Percentiles rank a stretch among this genome's conserved stretches.
Conservation (phyloP, 805 yeast genomes). For the Yamadazyma takamatsuzukensis region DNA sequence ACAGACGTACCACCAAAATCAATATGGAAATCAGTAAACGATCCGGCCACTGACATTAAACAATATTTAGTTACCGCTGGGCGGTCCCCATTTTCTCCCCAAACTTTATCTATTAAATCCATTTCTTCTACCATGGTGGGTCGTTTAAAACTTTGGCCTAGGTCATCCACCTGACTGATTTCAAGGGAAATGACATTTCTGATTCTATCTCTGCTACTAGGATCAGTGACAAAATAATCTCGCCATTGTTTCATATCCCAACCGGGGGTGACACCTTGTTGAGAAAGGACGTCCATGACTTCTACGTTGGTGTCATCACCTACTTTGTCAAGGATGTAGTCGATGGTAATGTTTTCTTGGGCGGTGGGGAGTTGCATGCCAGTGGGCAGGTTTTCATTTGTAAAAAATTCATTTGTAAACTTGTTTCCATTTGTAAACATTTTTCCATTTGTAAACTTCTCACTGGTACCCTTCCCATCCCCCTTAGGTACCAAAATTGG, state of each 20-base stretch:
- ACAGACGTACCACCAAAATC: conserved; percentile 94
- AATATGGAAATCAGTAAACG: conserved; percentile 86
- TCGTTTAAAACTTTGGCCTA: conserved; percentile 49
- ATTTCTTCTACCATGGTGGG: conserved; percentile 63
- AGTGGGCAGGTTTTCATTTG: conserved; percentile 13
- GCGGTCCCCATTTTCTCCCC: conserved; percentile 41
- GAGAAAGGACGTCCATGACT: conserved; percentile 88
- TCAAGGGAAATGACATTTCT: conserved; percentile 82
- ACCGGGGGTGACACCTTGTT: conserved; percentile 54
- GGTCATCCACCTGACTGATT: conserved; percentile 51
- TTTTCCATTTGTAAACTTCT: conserved; percentile 40
- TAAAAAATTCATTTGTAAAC: conserved; percentile 18
- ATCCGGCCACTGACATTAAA: conserved; percentile 75
- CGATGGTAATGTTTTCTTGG: conserved; percentile 44
- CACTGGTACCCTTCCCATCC: conserved; percentile 13
- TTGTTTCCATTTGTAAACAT: conserved; percentile 30
- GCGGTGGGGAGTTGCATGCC: conserved; percentile 54
- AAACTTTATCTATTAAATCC: conserved; percentile 68
- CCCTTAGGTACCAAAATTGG: conserved; percentile 46
- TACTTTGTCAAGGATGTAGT: conserved; percentile 51
- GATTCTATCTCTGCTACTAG: conserved; percentile 54
- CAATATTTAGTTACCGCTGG: conserved; percentile 75
- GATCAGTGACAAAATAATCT: conserved; percentile 54
- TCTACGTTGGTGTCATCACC: conserved; percentile 67
- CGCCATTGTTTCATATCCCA: conserved; percentile 77